These are phyloP conservation scores for Brettanomyces custersianus DNA, from an alignment of 805 yeast genomes.

Conservation along the genomic window DNA sequence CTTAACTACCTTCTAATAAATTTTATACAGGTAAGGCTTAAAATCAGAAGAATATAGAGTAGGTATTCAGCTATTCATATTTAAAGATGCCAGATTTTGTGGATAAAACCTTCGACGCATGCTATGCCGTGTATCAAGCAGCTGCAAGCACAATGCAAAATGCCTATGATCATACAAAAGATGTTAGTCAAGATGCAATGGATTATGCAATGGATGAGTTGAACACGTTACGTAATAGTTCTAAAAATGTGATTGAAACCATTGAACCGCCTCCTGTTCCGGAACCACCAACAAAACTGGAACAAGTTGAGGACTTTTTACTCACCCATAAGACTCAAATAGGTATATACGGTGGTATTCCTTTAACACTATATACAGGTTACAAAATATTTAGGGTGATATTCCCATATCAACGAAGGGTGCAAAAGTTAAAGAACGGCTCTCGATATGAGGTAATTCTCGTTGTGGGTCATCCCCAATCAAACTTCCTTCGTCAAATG, in stretches of 20 bases:
- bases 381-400: constrained; percentile 4
- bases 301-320: neutral
- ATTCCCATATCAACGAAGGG: constrained; percentile 34
- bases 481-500: constrained; percentile 59
- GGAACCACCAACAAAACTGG: neutral
- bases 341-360: constrained; percentile 3
- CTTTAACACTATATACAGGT: constrained; percentile 4
- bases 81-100: constrained; percentile 15
- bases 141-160: neutral
- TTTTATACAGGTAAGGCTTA: no score
- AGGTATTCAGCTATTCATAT: neutral
- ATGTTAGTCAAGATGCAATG: neutral
- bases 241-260: neutral
- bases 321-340: constrained; percentile 1
- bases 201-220: neutral
- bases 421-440: constrained; percentile 55
- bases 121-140: neutral
- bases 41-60: neutral
- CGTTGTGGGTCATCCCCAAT: constrained; percentile 68
- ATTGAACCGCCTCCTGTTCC: neutral
- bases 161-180: neutral
- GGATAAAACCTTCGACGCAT: constrained; percentile 11
- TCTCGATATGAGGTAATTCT: constrained; percentile 69
- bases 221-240: neutral
- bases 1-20: no score